Evolutionary conservation across 306 rosid species (phyloP).

Genomic region (Malus orientalis): DNA sequence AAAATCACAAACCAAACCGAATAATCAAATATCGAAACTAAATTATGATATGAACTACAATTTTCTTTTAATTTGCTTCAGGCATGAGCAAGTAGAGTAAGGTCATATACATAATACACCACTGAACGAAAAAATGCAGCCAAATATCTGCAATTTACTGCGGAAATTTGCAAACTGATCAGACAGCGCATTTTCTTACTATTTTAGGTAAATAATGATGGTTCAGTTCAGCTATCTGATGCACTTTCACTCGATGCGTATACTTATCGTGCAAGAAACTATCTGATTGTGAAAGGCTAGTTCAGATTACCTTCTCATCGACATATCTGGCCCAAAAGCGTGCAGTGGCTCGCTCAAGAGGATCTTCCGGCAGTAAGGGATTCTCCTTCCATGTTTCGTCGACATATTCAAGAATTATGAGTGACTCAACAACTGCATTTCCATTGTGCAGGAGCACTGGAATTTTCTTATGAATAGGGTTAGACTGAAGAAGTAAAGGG

Average conservation of each 20-base stretch:
- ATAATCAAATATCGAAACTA: neutral
- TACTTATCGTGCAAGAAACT: neutral
- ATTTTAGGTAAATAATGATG: neutral
- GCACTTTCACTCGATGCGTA: neutral
- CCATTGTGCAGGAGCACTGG: slow-evolving; percentile 31
- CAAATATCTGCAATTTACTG: no score
- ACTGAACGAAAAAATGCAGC: no score
- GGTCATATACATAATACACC: no score
- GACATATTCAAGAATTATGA: slow-evolving; percentile 29
- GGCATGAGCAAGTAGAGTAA: no score
- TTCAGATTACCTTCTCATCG: slow-evolving; percentile 13
- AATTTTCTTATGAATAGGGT: slow-evolving; percentile 19
- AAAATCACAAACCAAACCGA: neutral
- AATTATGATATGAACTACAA: neutral
- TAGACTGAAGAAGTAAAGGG: slow-evolving; percentile 23
- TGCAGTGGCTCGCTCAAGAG: slow-evolving; percentile 11
- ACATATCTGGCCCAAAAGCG: slow-evolving; percentile 32
- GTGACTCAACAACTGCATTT: slow-evolving; percentile 19
- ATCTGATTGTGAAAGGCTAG: neutral
- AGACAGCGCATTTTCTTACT: neutral
- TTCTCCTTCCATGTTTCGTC: slow-evolving; percentile 28
- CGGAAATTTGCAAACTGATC: no score
- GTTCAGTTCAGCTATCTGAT: neutral
- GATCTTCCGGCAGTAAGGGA: slow-evolving; percentile 24
- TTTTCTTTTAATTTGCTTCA: no score